These are phyloP conservation scores for Rutstroemia sp. DNA, from an alignment of 2,329 filamentous ascomycete genomes.

Conservation along the genomic window DNA sequence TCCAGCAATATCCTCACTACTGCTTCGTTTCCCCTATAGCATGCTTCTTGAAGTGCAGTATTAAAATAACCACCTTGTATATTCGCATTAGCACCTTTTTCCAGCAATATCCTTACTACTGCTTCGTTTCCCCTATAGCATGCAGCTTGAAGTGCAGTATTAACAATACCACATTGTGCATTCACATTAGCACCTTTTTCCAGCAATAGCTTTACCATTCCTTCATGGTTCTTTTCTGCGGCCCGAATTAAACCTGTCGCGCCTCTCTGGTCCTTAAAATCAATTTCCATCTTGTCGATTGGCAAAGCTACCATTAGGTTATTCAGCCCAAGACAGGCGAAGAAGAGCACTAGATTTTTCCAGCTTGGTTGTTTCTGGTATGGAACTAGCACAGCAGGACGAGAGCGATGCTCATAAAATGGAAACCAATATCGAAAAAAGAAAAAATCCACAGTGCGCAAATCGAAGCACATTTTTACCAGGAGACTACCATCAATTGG, in stretches of 20 bases:
- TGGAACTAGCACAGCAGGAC: too few species aligned
- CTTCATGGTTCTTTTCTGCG: background rate
- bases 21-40: background rate
- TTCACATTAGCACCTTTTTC: too few species aligned
- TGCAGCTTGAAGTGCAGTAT: too few species aligned
- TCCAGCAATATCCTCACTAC: background rate
- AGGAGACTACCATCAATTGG: background rate
- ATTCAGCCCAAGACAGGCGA: background rate
- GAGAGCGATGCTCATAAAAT: background rate
- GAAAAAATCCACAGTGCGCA: background rate
- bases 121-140: too few species aligned
- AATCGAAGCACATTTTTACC: background rate
- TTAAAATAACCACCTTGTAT: background rate
- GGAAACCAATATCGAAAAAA: background rate
- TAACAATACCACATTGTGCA: background rate
- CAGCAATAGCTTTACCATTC: background rate
- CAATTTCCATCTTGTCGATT: background rate
- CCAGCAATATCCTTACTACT: too few species aligned
- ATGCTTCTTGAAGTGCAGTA: background rate
- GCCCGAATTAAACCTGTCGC: background rate
- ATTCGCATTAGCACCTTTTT: background rate
- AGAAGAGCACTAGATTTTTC: background rate
- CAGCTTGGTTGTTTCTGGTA: background rate
- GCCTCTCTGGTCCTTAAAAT: background rate
- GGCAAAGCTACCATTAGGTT: background rate